Evolutionary conservation across 2,329 filamentous ascomycete species (phyloP).

Genomic region (Coniella lustricola): DNA sequence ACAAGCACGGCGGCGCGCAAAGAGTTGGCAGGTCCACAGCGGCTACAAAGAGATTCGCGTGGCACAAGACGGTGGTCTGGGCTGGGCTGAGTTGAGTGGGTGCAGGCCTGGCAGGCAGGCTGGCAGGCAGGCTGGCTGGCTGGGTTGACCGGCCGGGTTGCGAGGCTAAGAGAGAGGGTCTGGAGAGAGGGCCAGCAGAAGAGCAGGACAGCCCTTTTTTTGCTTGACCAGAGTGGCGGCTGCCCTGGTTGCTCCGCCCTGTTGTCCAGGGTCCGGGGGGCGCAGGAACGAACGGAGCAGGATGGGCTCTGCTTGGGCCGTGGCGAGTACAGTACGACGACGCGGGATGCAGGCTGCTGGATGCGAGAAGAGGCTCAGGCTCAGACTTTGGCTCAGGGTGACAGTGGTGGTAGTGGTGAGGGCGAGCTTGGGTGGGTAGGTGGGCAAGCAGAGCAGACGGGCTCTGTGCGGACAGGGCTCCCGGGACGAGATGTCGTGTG

Average conservation of each 20-base stretch:
- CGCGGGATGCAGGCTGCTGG: background rate
- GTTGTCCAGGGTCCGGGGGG: background rate
- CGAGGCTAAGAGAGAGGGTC: background rate
- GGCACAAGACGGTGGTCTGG: constrained; percentile 7
- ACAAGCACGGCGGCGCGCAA: background rate
- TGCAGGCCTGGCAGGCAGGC: background rate
- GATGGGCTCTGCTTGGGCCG: background rate
- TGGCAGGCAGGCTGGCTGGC: background rate
- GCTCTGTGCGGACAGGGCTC: too few relatives aligned
- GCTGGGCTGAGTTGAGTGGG: background rate
- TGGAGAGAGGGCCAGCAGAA: background rate
- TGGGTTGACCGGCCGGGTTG: too few relatives aligned
- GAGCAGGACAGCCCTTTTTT: background rate
- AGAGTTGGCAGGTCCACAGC: constrained; percentile 9
- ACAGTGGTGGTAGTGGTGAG: background rate
- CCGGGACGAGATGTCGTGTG: background rate
- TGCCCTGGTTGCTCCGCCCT: background rate
- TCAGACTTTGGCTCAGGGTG: too few relatives aligned
- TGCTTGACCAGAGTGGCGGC: constrained; percentile 1
- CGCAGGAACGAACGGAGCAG: background rate
- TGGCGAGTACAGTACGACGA: background rate
- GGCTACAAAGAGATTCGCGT: constrained; percentile 10
- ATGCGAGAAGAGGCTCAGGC: background rate
- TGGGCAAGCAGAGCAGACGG: too few relatives aligned
- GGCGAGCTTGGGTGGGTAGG: too few relatives aligned